phyloP scores from a whole-genome alignment of 208 protist genomes.

The Tritrichomonas musculus region DNA sequence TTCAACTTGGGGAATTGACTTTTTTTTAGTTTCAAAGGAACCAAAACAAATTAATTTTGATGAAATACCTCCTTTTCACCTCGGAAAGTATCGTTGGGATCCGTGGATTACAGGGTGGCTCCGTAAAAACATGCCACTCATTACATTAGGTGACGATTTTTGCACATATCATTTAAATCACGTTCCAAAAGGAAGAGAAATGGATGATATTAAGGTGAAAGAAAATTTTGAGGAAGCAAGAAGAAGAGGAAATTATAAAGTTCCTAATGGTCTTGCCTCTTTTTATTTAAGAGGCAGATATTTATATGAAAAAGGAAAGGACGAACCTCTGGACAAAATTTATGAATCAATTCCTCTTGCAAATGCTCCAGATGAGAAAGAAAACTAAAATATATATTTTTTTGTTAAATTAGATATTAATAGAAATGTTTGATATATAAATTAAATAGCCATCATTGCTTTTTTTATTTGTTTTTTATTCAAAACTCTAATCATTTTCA shows the following conservation, averaged over 20 bases:
- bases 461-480: too few relatives aligned
- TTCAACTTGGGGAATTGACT: constrained; percentile 21
- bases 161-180: constrained; percentile 10
- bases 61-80: constrained; percentile 20
- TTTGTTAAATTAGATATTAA: too few relatives aligned
- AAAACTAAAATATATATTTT: too few relatives aligned
- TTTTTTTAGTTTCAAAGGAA: neutral
- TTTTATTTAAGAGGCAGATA: neutral
- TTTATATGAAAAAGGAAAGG: neutral
- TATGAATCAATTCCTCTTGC: too few relatives aligned
- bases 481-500: too few relatives aligned
- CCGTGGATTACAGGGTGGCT: constrained; percentile 18
- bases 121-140: neutral
- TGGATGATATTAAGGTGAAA: neutral
- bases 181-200: neutral
- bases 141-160: neutral
- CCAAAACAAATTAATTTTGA: constrained; percentile 17
- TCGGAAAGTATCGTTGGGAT: constrained; percentile 24
- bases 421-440: too few relatives aligned
- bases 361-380: too few relatives aligned
- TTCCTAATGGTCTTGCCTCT: neutral
- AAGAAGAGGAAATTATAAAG: neutral
- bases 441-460: too few relatives aligned
- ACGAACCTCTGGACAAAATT: too few relatives aligned
- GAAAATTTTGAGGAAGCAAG: neutral